Base-by-base conservation (phyloP, 192 early-diverging fungal genomes). In the Backusella parvicylindrica region DNA sequence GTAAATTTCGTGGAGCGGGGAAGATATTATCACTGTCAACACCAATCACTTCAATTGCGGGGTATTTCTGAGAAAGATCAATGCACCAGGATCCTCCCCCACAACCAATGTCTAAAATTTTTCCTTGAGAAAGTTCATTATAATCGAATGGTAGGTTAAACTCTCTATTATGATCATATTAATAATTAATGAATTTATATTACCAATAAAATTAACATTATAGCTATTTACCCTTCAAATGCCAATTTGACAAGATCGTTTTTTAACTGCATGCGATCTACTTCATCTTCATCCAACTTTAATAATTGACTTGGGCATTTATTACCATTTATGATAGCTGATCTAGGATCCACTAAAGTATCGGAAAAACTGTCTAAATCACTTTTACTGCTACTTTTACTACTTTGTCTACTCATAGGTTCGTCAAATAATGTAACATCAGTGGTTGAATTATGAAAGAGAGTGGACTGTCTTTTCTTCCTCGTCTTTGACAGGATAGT, bases 241-340 rank as follows among this genome's bases (percentile, higher is more conserved):
- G 81, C 81, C 12, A 82, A 49, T 43, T 82, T 82, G 3, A 82
- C 56, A 0, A 82, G 60, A 38, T 82, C 81, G 32, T 79, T 82
- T 40, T 82, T 78, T 23, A 78, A 36, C 36, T 82, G 81, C 26
- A 76, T 68, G 31, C 75, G 69, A 67, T 82, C 81, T 9, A 64
- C 71, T 67, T 82, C 76, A 16, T 73, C 65, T 60, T 75, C 76
- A 32, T 78, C 76, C 15, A 66, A 68, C 26, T 50, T 60, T 11
- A 75, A 32, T 15, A 75, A 38, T 43, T 68, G 66, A 1, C 28
- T 49, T 31, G 31, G 16, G 18, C 7, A 2, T 16, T 53, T 71
- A 47, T 36, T 71, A 21, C 6, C 50, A 38, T 60, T 64, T 36
- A 9, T 41, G 37, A 26, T 31, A 33, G 40, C 40, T 47, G 35